Evolutionary conservation across 495 filamentous ascomycete genomes (phyloP), one percentile per base, ranked within the genome.

Genomic region (Aspergillus ellipticus): DNA sequence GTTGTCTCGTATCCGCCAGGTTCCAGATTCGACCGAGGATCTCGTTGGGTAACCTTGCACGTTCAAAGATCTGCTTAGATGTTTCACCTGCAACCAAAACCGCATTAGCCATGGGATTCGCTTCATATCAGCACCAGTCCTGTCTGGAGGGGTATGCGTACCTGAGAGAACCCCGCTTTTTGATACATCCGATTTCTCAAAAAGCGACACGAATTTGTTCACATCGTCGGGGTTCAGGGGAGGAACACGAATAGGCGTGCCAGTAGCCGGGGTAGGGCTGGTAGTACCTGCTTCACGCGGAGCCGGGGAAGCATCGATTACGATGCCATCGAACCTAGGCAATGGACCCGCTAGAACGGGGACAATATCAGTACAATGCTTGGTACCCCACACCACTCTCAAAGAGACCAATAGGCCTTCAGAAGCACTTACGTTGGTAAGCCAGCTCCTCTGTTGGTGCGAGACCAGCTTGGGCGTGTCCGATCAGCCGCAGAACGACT

Each of bases 31-130:
- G 85, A 10, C 90, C 94, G 17, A 98, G 79, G 2, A 89, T 78
- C 60, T 97, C 91, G 67, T 95, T 97, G 1, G 94, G 89, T 22
- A 97, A 78, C 28, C 88, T 85, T 2, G 92, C 90, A 58, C 90
- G 88, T 66, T 97, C 92, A 66, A 98, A 98, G 46, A 98, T 97
- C 59, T 85, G 83, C 74, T 96, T 96, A 29, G 94, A 95, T 46
- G 81, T 84, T 58, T 96, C 89, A 45, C 92, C 84, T 85, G 51
- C 50, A 16, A 47, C 24, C 24, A 19, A n/a, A 28, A 39, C 2
- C 11, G 11, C 11, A 39, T 39, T 39, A 39, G 35, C 13, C n/a
- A 39, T 13, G n/a, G 35, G 10, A 39, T 13, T 10, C 24, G 20
- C n/a, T 29, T 33, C 16, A 11, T 49, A 21, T 39, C 45, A 16